Evolutionary conservation across 257 asterid species (phyloP).

Genomic region (Asclepias syriaca): DNA sequence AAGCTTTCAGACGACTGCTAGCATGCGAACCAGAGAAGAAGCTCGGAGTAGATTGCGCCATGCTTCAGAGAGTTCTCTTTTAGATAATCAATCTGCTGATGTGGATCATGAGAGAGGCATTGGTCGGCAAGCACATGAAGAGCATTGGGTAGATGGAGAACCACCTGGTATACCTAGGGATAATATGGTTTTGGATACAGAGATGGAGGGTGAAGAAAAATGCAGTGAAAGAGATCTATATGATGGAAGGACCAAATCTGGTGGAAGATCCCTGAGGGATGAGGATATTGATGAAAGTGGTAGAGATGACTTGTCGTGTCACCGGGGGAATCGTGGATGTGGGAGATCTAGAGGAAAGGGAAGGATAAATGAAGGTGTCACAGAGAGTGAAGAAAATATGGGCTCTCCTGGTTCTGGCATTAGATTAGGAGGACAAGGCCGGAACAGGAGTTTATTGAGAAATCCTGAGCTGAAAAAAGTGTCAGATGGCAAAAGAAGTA

Average conservation of each 20-base stretch:
- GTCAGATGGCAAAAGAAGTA: constrained; percentile 50
- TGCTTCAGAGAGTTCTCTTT: constrained; percentile 47
- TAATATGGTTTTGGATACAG: constrained; percentile 43
- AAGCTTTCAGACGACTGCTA: constrained; percentile 31
- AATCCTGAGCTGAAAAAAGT: constrained; percentile 46
- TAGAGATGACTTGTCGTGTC: constrained; percentile 67
- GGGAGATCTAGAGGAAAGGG: constrained; percentile 60
- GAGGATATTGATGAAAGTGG: constrained; percentile 65
- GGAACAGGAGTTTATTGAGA: constrained; percentile 43
- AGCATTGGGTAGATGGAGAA: constrained; percentile 58
- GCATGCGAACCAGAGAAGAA: constrained; percentile 65
- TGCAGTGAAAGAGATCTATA: constrained; percentile 42
- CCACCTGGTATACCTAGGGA: constrained; percentile 40
- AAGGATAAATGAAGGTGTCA: constrained; percentile 55
- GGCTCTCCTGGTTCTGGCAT: constrained; percentile 68
- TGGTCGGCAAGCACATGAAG: constrained; percentile 48
- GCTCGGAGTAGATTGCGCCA: constrained; percentile 55
- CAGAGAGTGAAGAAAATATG: constrained; percentile 63
- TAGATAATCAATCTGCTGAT: constrained; percentile 37
- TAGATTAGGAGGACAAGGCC: constrained; percentile 57
- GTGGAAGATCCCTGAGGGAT: constrained; percentile 60
- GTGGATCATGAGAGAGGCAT: constrained; percentile 43
- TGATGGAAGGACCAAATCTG: constrained; percentile 53
- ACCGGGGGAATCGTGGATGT: constrained; percentile 54
- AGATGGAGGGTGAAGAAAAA: constrained; percentile 60